Percentiles rank a stretch among this genome's conserved stretches.
Conservation (phyloP, 768 basidiomycete species). For the Mycena leptocephala region DNA sequence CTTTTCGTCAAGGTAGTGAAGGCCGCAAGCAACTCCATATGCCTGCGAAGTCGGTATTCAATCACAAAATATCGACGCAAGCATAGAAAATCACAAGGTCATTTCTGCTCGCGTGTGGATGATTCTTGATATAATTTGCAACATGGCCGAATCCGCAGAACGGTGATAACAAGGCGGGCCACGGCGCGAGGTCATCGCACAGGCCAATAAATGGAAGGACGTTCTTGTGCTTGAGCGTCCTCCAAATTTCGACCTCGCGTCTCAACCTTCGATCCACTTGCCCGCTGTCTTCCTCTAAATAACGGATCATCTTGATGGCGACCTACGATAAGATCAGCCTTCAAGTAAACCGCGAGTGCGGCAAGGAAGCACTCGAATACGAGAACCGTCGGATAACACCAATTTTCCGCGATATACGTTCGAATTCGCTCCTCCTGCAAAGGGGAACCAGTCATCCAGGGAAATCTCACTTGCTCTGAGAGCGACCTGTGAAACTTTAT, state of each 20-base stretch:
- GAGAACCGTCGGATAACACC: no score
- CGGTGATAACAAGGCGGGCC: constrained; percentile 5
- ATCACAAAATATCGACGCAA: neutral
- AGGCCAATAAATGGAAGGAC: constrained; percentile 19
- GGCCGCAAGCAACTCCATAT: neutral
- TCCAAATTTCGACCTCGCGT: constrained; percentile 13
- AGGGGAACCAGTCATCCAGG: neutral
- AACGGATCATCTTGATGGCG: constrained; percentile 53
- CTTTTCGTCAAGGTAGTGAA: constrained; percentile 1
- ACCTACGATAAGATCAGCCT: constrained; percentile 52
- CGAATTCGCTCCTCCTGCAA: no score
- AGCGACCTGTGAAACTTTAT: neutral
- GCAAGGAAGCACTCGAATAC: neutral
- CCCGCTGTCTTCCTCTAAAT: neutral
- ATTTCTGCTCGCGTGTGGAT: neutral
- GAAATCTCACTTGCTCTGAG: constrained; percentile 13
- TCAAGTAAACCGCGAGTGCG: constrained; percentile 1
- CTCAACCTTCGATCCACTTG: neutral
- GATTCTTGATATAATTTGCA: neutral
- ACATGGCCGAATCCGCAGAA: constrained; percentile 13
- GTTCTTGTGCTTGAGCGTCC: neutral
- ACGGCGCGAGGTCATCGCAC: constrained; percentile 10
- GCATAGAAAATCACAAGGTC: neutral
- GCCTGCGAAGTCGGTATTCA: neutral
- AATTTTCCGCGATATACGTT: no score